Conservation (phyloP, 345 rosid species). For the Camelina neglecta region DNA sequence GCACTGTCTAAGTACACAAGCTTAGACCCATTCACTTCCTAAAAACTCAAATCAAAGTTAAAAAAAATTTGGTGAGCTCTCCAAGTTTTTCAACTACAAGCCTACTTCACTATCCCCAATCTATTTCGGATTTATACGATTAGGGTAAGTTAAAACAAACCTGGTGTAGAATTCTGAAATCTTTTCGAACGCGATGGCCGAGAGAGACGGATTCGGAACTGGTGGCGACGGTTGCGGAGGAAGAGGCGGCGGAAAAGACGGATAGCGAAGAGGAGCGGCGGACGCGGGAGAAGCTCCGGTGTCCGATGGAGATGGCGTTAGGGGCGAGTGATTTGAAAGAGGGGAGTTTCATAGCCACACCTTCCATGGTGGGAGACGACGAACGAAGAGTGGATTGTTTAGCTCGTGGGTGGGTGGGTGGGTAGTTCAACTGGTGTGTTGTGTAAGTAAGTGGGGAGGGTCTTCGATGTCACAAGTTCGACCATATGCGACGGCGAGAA, state of each 20-base stretch:
- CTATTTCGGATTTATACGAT: neutral
- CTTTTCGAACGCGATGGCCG: slow-evolving; percentile 78
- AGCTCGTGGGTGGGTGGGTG: neutral
- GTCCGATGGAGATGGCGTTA: slow-evolving; percentile 28
- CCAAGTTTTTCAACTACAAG: neutral
- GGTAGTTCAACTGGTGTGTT: neutral
- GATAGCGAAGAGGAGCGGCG: slow-evolving; percentile 40
- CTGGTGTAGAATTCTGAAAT: slow-evolving; percentile 88
- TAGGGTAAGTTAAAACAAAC: slow-evolving; percentile 36
- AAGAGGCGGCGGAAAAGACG: slow-evolving; percentile 44
- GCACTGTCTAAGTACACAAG: slow-evolving; percentile 95
- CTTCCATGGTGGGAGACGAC: slow-evolving; percentile 52
- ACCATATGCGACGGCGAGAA: neutral
- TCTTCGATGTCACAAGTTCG: neutral
- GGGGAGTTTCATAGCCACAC: slow-evolving; percentile 59
- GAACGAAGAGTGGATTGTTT: neutral
- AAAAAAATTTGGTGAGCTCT: neutral
- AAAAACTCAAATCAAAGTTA: slow-evolving; percentile 7
- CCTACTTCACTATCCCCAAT: neutral
- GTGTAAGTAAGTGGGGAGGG: neutral
- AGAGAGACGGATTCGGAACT: slow-evolving; percentile 59
- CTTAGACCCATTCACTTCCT: slow-evolving; percentile 83
- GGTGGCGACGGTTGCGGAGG: slow-evolving; percentile 41
- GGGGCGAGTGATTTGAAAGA: slow-evolving; percentile 55
- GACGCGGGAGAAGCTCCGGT: slow-evolving; percentile 28